These are phyloP conservation scores for Cudoniella acicularis DNA, from an alignment of 495 filamentous ascomycete species.

Conservation along the genomic window DNA sequence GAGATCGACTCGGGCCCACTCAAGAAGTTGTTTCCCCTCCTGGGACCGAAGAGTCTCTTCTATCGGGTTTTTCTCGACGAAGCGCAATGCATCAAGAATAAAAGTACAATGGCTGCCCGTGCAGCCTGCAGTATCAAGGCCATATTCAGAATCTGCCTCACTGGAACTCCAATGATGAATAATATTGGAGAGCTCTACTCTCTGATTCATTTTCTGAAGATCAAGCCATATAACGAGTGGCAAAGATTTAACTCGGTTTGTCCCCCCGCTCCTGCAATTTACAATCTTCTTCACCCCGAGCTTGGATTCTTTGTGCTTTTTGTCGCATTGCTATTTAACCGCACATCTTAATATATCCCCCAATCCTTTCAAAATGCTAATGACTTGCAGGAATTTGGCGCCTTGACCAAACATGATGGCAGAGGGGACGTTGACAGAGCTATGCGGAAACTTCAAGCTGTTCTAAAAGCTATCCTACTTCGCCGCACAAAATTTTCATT, in stretches of 20 bases:
- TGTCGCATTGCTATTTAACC: no score
- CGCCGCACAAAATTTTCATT: conserved; percentile 79
- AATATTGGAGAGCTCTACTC: conserved; percentile 77
- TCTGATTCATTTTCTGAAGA: conserved; percentile 75
- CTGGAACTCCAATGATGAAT: conserved; percentile 96
- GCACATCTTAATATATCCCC: no score
- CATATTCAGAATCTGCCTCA: conserved; percentile 76
- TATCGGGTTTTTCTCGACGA: conserved; percentile 89
- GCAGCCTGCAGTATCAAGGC: conserved; percentile 60
- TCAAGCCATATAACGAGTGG: conserved; percentile 71
- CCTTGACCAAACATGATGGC: conserved; percentile 29
- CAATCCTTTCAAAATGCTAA: no score
- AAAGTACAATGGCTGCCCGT: conserved; percentile 58
- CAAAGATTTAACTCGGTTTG: conserved; percentile 38
- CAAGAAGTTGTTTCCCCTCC: conserved; percentile 48
- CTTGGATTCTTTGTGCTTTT: no score
- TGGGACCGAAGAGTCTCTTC: conserved; percentile 65
- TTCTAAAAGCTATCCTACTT: conserved; percentile 82
- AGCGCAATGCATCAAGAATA: conserved; percentile 93
- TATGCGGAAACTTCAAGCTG: conserved; percentile 69
- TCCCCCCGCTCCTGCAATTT: no score
- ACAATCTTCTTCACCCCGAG: no score
- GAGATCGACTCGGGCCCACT: conserved; percentile 23
- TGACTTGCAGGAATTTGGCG: conserved; percentile 28
- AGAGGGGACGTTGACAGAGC: conserved; percentile 37